A percentile compares a stretch with the other conserved stretches of the same genome.
Evolutionary conservation across 345 rosid genomes (phyloP).

Genomic region (Reutealis trisperma): DNA sequence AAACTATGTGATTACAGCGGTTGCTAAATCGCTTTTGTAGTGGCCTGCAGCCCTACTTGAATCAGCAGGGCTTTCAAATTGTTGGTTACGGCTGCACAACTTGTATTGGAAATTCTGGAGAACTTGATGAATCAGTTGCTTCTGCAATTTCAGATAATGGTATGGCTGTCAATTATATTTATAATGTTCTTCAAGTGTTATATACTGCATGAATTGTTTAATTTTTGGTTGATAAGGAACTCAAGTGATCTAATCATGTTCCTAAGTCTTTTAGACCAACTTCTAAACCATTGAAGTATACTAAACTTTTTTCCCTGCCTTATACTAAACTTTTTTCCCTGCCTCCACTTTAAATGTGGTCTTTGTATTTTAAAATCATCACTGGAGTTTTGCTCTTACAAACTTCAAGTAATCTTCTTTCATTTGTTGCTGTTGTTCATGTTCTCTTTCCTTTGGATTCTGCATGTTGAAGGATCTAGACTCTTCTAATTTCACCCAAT

Average conservation of each 20-base stretch:
- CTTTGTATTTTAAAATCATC: not conserved
- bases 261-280: not conserved
- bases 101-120: constrained; percentile 40
- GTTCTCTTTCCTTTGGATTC: not conserved
- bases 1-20: not conserved
- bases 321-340: not conserved
- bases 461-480: not conserved
- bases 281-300: too few relatives aligned
- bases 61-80: constrained; percentile 33
- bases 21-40: constrained; percentile 51
- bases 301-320: not conserved
- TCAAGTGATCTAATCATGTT: not conserved
- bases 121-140: constrained; percentile 27
- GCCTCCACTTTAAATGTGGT: not conserved
- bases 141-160: constrained; percentile 36
- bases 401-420: not conserved
- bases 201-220: not conserved
- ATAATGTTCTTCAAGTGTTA: not conserved
- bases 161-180: not conserved
- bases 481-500: not conserved
- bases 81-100: constrained; percentile 44
- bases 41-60: constrained; percentile 47
- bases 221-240: not conserved
- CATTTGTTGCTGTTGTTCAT: not conserved
- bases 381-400: not conserved